Evolutionary conservation across 2,329 filamentous ascomycete genomes (phyloP).

Genomic region (Paradendryphiella salina): DNA sequence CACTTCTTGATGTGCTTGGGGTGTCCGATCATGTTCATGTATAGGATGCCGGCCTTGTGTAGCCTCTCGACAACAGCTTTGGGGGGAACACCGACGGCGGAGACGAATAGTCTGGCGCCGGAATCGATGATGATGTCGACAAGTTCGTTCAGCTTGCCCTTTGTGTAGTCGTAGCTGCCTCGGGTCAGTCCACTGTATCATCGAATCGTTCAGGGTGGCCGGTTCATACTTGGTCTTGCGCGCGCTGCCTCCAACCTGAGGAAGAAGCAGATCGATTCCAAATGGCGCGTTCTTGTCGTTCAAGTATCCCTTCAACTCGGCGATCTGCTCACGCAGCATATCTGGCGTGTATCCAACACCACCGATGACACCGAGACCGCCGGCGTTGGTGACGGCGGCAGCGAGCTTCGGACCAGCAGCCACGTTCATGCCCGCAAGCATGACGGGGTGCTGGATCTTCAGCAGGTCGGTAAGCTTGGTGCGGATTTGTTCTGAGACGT

Average conservation of each 20-base stretch:
- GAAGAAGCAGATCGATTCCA: constrained; percentile 89
- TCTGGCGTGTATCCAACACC: constrained; percentile 95
- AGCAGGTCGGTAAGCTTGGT: constrained; percentile 94
- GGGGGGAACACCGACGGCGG: constrained; percentile 90
- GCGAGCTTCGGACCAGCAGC: constrained; percentile 95
- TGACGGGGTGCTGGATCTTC: constrained; percentile 94
- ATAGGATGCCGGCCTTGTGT: constrained; percentile 83
- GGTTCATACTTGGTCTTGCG: constrained; percentile 81
- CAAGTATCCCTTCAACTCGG: constrained; percentile 87
- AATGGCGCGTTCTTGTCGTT: constrained; percentile 92
- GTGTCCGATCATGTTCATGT: constrained; percentile 99
- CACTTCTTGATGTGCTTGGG: constrained; percentile 99
- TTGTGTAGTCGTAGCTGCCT: constrained; percentile 95
- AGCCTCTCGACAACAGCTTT: constrained; percentile 86
- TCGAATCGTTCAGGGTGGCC: background rate
- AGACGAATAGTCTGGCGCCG: constrained; percentile 91
- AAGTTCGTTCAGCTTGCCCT: constrained; percentile 93
- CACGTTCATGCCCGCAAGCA: constrained; percentile 99
- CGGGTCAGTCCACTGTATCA: constrained; percentile 5
- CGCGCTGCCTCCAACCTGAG: constrained; percentile 90
- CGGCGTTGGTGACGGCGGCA: constrained; percentile 94
- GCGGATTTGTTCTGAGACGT: constrained; percentile 73
- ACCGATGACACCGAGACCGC: constrained; percentile 93
- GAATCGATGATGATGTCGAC: constrained; percentile 91
- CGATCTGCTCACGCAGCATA: constrained; percentile 93